Base-by-base conservation (phyloP, 331 rosid genomes). In the Malus hybrid region DNA sequence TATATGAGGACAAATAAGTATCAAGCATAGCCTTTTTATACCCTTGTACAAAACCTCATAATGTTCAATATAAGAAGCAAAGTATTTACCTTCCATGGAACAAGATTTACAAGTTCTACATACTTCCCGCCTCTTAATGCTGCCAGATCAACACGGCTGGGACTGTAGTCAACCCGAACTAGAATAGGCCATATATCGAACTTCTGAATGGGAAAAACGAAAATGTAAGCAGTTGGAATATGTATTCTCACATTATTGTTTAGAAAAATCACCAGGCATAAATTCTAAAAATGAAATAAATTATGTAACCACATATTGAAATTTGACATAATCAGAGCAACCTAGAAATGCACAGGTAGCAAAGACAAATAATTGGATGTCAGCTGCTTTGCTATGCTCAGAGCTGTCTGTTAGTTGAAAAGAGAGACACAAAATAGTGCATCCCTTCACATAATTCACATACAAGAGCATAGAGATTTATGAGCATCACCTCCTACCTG, bases 121-220 rank as follows among this genome's bases (percentile, higher is more conserved):
- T 90, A 94, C 80, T 94, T 94, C 52, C 98, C 98, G 42, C 86
- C 83, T 74, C 96, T 76, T 82, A 94, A 76, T 58, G 97, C 97
- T 1, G 93, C 95, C 78, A 94, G 89, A 90, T 94, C 99, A 80
- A 94, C 88, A 72, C 66, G 89, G 46, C 48, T 64, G 18, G 99
- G 99, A 85, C 86, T 86, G 88, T 94, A 94, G 86, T 94, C 99
- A 80, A 94, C 93, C 77, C 97, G 94, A 72, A 94, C 79, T 84
- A 92, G 78, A 71, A 87, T 79, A 66, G 99, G 95, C 86, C 90
- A 68, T 82, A 94, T 89, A 71, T 94, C 96, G 67, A 94, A 84
- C 64, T 85, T 94, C 98, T 94, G 96, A 78, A 71, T 68, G 80
- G 87, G 80, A 81, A 93, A 75, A 75, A 77, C 79, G 55, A 75